Base-by-base conservation (phyloP, 2,329 filamentous ascomycete species). In the Aspergillus eucalypticola region DNA sequence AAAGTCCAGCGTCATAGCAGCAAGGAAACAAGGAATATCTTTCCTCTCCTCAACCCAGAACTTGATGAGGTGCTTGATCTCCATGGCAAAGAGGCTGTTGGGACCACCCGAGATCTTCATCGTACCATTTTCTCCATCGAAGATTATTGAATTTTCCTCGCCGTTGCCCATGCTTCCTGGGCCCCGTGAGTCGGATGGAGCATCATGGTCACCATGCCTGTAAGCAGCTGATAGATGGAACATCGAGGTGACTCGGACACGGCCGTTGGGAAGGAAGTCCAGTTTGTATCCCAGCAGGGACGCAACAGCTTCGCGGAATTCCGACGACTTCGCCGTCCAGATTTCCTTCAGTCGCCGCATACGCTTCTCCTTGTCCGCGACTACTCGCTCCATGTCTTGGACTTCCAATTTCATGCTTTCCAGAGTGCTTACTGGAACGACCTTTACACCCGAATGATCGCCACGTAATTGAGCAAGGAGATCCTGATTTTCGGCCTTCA, bases 101-200 rank as follows among this genome's bases (percentile, higher is more conserved):
- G 92, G 91, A 0, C 95, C 95, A 1, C 95, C 95, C 35, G 89
- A 91, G 59, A 99, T 90, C 83, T 99, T 99, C 95, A 99, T 99
- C 1, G 93, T 97, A 7, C 94, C 95, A 60, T 90, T 88, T 78
- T 97, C 92, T 54, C 92, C 92, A 76, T 96, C 92, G 74, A 97
- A 97, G 0, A 96, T 87, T 49, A 88, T 87, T 5, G 80, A 84
- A 62, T 86, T 85, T 64, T 82, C 82, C 61, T 82, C 79, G 5
- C 76, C 78, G 29, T 78, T 76, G 44, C 76, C 76, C 78, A 78
- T 78, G 63, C 75, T 78, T 4, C 76, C 78, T 1, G 74, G 71
- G 1, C 76, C 77, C 15, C 68, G 63, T 7, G 73, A 69, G 73
- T 91, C 86, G 71, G 90, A 88, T 58, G 90, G 86, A 6, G 83